Conservation (phyloP, 805 yeast genomes). For the Zygosaccharomyces gambellarensis region DNA sequence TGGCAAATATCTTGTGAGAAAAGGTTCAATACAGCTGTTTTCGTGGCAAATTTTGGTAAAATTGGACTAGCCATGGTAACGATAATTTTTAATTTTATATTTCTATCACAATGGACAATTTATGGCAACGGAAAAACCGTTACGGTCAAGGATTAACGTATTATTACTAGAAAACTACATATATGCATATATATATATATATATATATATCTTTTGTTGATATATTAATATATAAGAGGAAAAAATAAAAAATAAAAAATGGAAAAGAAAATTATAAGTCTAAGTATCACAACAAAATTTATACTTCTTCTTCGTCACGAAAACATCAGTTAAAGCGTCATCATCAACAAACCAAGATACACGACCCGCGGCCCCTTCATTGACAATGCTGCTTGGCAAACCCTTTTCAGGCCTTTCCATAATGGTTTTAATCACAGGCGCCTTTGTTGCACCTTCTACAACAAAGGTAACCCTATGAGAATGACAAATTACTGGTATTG, state of each 20-base stretch:
- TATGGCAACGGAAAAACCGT: slow-evolving; percentile 13
- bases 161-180: neutral
- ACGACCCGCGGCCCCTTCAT: slow-evolving; percentile 89
- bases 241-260: no score
- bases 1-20: slow-evolving; percentile 19
- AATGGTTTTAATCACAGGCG: slow-evolving; percentile 80
- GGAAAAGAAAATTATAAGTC: neutral
- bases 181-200: neutral
- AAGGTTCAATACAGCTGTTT: slow-evolving; percentile 20
- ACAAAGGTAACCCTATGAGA: slow-evolving; percentile 87
- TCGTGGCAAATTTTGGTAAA: slow-evolving; percentile 38
- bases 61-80: slow-evolving; percentile 39
- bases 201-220: neutral
- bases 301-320: slow-evolving; percentile 30
- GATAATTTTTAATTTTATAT: slow-evolving; percentile 36
- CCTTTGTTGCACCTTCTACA: slow-evolving; percentile 91
- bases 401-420: slow-evolving; percentile 97
- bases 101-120: slow-evolving; percentile 37
- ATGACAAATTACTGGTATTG: slow-evolving; percentile 90
- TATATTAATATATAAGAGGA: neutral
- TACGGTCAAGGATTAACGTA: neutral
- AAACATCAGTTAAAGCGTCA: slow-evolving; percentile 76
- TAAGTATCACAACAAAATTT: slow-evolving; percentile 16
- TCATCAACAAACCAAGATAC: slow-evolving; percentile 95
- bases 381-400: slow-evolving; percentile 83